Conservation (phyloP, 1,284 basidiomycete genomes). For the Marasmius oreades region DNA sequence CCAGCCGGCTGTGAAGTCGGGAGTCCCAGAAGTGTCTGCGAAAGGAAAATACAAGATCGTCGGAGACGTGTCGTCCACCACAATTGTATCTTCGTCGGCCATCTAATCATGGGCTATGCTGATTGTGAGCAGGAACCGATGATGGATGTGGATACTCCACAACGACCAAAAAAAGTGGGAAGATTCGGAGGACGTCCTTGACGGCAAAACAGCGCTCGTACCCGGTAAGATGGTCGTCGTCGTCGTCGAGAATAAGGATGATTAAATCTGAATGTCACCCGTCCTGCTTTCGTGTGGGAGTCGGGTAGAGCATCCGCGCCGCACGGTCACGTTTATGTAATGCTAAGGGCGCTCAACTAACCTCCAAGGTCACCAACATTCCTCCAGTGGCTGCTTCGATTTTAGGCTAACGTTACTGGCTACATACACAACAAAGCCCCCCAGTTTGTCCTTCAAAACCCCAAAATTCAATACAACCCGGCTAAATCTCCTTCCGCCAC, state of each 20-base stretch:
- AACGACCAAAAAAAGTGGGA: neutral
- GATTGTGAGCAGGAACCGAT: neutral
- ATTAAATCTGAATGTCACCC: neutral
- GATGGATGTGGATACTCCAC: neutral
- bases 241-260: neutral
- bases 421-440: too few species aligned
- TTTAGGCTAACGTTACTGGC: too few species aligned
- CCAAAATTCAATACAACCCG: too few species aligned
- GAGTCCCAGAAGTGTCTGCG: slow-evolving; percentile 44
- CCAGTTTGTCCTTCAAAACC: too few species aligned
- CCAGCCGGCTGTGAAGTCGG: slow-evolving; percentile 58
- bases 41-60: slow-evolving; percentile 58
- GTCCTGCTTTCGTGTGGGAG: too few species aligned
- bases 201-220: neutral
- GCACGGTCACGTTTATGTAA: too few species aligned
- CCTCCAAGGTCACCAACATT: too few species aligned
- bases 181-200: too few species aligned
- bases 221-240: neutral
- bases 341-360: too few species aligned
- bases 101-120: slow-evolving; percentile 45
- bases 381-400: too few species aligned
- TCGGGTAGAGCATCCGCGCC: too few species aligned
- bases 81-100: slow-evolving; percentile 46
- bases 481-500: too few species aligned
- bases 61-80: slow-evolving; percentile 67